Evolutionary conservation across 257 asterid species (phyloP).

Genomic region (Anisodus tanguticus): DNA sequence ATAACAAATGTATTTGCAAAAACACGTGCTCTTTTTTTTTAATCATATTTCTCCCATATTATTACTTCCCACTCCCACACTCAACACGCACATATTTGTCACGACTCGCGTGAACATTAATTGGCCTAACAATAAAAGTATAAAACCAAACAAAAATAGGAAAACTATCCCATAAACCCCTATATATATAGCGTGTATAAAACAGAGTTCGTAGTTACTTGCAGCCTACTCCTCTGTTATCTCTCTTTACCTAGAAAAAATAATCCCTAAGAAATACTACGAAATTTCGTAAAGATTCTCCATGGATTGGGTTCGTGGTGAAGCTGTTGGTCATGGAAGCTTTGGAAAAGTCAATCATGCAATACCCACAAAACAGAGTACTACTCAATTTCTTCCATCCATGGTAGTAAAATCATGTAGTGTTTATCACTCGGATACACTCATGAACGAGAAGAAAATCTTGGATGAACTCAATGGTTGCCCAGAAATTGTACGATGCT

Average conservation of each 20-base stretch:
- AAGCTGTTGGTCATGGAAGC: slow-evolving; percentile 72
- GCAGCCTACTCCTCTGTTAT: slow-evolving; percentile 28
- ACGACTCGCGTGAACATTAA: slow-evolving; percentile 33
- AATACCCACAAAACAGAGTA: slow-evolving; percentile 33
- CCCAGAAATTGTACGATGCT: slow-evolving; percentile 65
- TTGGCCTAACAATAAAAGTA: neutral
- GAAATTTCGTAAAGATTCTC: neutral
- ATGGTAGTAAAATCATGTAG: slow-evolving; percentile 83
- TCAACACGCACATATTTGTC: slow-evolving; percentile 38
- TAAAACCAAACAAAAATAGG: slow-evolving; percentile 14
- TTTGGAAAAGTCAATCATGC: slow-evolving; percentile 78
- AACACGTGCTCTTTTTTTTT: slow-evolving; percentile 1
- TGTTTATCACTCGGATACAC: slow-evolving; percentile 49
- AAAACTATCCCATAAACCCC: slow-evolving; percentile 25
- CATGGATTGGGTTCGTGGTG: slow-evolving; percentile 91
- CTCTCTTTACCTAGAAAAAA: neutral
- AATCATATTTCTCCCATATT: neutral
- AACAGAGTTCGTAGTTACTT: slow-evolving; percentile 7
- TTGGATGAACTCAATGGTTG: slow-evolving; percentile 63
- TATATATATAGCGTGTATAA: slow-evolving; percentile 26
- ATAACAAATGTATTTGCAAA: slow-evolving; percentile 8
- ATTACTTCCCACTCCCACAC: neutral
- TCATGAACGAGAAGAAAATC: slow-evolving; percentile 57
- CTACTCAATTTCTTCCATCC: slow-evolving; percentile 34
- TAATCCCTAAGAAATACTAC: neutral